Percentiles rank a stretch among this genome's conserved stretches.
Evolutionary conservation across 192 early-diverging fungal genomes (phyloP).

Genomic region (Gonapodya prolifera): DNA sequence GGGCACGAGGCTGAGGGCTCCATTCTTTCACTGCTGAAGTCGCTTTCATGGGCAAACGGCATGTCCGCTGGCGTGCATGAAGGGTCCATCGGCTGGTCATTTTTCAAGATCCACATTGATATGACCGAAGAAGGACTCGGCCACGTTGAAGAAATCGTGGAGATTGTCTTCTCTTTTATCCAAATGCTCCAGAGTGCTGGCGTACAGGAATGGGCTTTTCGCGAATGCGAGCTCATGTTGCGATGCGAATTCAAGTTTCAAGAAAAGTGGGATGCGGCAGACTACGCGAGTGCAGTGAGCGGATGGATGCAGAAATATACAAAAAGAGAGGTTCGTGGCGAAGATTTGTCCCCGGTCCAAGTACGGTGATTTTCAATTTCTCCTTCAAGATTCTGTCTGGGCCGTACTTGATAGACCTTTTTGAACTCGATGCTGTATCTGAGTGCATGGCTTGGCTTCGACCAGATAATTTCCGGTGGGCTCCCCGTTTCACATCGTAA

Average conservation of each 20-base stretch:
- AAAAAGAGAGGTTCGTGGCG: too few relatives aligned
- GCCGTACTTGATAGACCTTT: slow-evolving; percentile 50
- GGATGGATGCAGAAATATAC: slow-evolving; percentile 71
- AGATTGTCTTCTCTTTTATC: slow-evolving; percentile 81
- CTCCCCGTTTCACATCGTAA: background rate
- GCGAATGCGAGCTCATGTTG: slow-evolving; percentile 39
- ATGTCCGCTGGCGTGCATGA: slow-evolving; percentile 49
- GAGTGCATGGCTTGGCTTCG: slow-evolving; percentile 43
- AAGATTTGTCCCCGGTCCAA: too few relatives aligned
- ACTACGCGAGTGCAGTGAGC: slow-evolving; percentile 54
- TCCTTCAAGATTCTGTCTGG: slow-evolving; percentile 49
- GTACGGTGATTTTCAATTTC: too few relatives aligned
- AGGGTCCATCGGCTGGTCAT: slow-evolving; percentile 56
- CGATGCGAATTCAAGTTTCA: slow-evolving; percentile 51
- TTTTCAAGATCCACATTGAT: slow-evolving; percentile 71
- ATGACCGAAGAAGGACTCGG: slow-evolving; percentile 70
- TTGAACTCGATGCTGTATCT: slow-evolving; percentile 49
- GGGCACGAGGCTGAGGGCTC: slow-evolving; percentile 87
- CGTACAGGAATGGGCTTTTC: slow-evolving; percentile 64
- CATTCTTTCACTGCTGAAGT: slow-evolving; percentile 68
- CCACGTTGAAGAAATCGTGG: slow-evolving; percentile 64
- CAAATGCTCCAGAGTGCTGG: slow-evolving; percentile 58
- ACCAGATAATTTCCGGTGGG: too few relatives aligned
- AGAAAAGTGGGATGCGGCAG: slow-evolving; percentile 55
- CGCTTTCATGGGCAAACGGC: slow-evolving; percentile 78